Evolutionary conservation across 306 rosid genomes (phyloP).

Genomic region (Canavalia gladiata): DNA sequence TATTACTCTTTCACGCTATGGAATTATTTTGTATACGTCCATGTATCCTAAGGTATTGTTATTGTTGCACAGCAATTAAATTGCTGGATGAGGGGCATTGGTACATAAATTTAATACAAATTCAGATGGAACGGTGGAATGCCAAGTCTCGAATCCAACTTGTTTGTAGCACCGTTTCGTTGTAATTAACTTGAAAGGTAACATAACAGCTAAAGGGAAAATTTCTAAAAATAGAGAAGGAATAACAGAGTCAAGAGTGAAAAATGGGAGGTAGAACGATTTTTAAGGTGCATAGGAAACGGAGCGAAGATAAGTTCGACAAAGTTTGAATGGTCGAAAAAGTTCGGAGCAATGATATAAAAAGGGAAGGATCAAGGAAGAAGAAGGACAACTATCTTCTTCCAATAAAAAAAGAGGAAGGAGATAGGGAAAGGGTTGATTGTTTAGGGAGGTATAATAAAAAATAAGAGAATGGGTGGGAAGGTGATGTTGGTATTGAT

Average conservation of each 20-base stretch:
- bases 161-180: too few species aligned
- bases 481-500: conserved; percentile 34
- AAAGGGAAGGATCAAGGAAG: conserved; percentile 4
- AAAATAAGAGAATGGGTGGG: conserved; percentile 33
- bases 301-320: conserved; percentile 18
- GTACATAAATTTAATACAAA: too few species aligned
- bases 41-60: too few species aligned
- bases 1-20: too few species aligned
- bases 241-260: neutral
- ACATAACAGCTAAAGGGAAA: neutral
- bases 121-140: too few species aligned
- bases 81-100: too few species aligned
- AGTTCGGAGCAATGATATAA: conserved; percentile 32
- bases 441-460: neutral
- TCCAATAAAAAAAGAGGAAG: conserved; percentile 26
- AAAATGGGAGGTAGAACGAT: conserved; percentile 48
- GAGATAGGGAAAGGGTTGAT: conserved; percentile 38
- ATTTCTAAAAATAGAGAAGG: neutral
- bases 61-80: too few species aligned
- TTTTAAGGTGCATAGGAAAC: conserved; percentile 23
- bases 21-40: too few species aligned
- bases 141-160: too few species aligned
- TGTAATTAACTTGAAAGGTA: too few species aligned
- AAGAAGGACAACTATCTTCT: conserved; percentile 49
- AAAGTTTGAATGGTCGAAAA: neutral